Base-by-base conservation (phyloP, 495 filamentous ascomycete species). In the Apiosordaria backusii region DNA sequence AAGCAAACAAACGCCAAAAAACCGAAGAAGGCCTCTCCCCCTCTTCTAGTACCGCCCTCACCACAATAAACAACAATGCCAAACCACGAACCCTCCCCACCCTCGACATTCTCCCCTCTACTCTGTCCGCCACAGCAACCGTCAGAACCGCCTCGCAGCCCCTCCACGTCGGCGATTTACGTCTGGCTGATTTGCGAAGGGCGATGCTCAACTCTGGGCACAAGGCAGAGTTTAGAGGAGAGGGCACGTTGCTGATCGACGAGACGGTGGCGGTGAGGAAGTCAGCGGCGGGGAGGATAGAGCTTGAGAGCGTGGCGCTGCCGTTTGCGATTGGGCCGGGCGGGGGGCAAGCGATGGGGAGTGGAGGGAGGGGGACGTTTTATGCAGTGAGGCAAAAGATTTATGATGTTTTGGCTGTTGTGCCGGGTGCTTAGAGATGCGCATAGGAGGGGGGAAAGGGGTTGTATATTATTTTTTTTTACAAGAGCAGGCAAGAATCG, bases 101-200 rank as follows among this genome's bases (percentile, higher is more conserved):
- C 3, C 85, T 99, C 3, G 92, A 97, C 70, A 80, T 92, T 24
- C 79, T 97, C 6, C 91, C 92, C 1, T 80, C 83, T n/a, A 90
- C 81, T 69, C 85, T 95, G 77, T 87, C 88, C 7, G 88, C 91
- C 1, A 88, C 91, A 0, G 90, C 88, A 4, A 23, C 22, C 16
- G n/a, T 19, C 4, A 83, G 90, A 57, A 90, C 90, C 15, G 85
- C 90, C 63, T 87, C 92, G 7, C 93, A 93, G 45, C 92, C 96
- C 9, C 84, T 99, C 13, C 96, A 98, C 74, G 96, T 98, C 23
- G 95, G 95, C 64, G 95, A 99, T 72, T 81, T 98, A 19, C 84
- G 95, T 19, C 83, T 99, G 16, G 92, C 95, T 0, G 93, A 97
- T 74, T 78, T 99, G 60, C 83, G 96, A 58, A 89, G 90, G 68